These are phyloP conservation scores for Naganishia sp. DNA, from an alignment of 1,284 basidiomycete species.

Conservation along the genomic window DNA sequence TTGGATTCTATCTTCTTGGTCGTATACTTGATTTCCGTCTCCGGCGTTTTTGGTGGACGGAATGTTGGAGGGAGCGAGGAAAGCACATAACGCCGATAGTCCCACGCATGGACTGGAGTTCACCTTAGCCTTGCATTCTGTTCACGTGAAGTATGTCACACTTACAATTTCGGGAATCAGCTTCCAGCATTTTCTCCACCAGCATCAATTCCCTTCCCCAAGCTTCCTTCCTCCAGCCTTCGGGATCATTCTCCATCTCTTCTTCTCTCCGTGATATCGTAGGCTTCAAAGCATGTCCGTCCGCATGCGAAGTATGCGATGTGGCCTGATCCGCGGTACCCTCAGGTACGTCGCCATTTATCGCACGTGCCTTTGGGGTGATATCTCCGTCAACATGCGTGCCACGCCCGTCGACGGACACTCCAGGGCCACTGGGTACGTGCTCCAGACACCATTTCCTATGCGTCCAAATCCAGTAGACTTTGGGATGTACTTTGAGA, in stretches of 20 bases:
- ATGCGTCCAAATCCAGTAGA: conserved; percentile 97
- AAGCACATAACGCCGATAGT: conserved; percentile 82
- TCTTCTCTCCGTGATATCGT: too few species aligned
- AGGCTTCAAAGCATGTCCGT: background rate
- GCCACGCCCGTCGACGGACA: background rate
- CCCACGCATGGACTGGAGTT: conserved; percentile 81
- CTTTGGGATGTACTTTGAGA: conserved; percentile 81
- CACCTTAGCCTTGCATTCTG: background rate
- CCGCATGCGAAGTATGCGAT: background rate
- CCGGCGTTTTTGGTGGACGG: conserved; percentile 50
- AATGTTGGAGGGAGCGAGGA: conserved; percentile 62
- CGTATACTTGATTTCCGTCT: conserved; percentile 75
- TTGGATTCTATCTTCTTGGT: conserved; percentile 87
- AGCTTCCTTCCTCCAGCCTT: conserved; percentile 69
- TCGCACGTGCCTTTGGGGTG: too few species aligned
- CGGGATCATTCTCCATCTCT: conserved; percentile 44
- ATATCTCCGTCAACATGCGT: background rate
- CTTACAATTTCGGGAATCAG: conserved; percentile 83
- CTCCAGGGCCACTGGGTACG: conserved; percentile 67
- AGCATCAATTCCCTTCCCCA: conserved; percentile 83
- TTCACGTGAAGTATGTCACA: background rate
- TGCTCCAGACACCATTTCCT: conserved; percentile 87
- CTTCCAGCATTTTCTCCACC: conserved; percentile 84
- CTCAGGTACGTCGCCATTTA: too few species aligned
- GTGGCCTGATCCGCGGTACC: too few species aligned